Evolutionary conservation across 2,329 filamentous ascomycete species (phyloP), one percentile per base, ranked within the genome.

Genomic region (Exophiala lecanii-corni): DNA sequence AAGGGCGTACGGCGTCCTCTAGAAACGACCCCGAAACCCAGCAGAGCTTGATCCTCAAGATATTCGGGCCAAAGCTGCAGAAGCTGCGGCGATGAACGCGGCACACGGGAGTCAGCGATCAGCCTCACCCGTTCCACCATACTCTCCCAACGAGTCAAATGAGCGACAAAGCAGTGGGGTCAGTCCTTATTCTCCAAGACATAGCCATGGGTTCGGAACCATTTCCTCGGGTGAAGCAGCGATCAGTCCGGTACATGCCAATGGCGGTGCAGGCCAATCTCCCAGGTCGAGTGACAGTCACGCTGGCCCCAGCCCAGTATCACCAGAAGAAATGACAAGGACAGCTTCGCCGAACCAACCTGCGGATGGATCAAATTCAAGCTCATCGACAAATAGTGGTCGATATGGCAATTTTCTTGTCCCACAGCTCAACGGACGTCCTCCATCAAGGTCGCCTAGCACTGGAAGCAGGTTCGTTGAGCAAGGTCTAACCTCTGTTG

Each of bases 381-480:
- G 41, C 23, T 30, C 39, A 15, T 25, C 19, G 13, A 41, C 26
- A 21, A 19, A 32, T 17, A 41, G 37, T 35, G 32, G 31, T 41
- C 23, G 23, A 12, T 26, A 7, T 12, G 39, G 35, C 23, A 42
- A 36, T 19, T 38, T 48, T 5, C 21, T 49, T n/a, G 42, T 47
- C 21, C 49, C 51, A 17, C 47, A 47, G 35, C 32, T 53, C 6
- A 39, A 42, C 26, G 49, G 43, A 21, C 46, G 49, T n/a, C 47
- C 46, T 12, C 49, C 44, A 5, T 45, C 46, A 15, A 39, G 52
- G 13, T 50, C 52, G 13, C 45, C 49, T 2, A 55, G 51, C 32
- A 48, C 47, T 19, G 50, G 51, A 17, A 54, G 50, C 35, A 47
- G 55, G 31, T 55, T 57, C 32, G 40, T 48, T 10, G 55, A 57